Evolutionary conservation across 139 green algal genomes (phyloP).

Genomic region (Coelastrella sp.): DNA sequence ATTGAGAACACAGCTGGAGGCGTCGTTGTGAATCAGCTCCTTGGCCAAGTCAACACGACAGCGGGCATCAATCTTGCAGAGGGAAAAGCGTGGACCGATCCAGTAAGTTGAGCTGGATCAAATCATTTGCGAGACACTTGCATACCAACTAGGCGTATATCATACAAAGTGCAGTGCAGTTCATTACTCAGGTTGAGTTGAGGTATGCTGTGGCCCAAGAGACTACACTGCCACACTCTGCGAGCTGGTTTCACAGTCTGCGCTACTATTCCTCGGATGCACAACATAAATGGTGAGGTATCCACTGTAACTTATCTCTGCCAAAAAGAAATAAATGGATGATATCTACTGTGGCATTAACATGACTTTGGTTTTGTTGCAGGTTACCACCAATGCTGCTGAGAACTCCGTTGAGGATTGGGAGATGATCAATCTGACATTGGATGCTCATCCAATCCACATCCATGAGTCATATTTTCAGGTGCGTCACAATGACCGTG

Average conservation of each 20-base stretch:
- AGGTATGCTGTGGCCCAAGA: too few relatives aligned
- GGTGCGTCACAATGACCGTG: neutral
- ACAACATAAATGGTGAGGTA: too few relatives aligned
- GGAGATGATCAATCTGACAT: conserved; percentile 8
- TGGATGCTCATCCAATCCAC: conserved; percentile 10
- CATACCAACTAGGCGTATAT: too few relatives aligned
- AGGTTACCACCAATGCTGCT: neutral
- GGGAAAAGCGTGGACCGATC: neutral
- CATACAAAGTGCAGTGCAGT: too few relatives aligned
- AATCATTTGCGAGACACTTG: too few relatives aligned
- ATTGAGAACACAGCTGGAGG: neutral
- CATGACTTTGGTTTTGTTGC: neutral
- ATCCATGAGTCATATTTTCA: neutral
- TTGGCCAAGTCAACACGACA: neutral
- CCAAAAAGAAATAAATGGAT: too few relatives aligned
- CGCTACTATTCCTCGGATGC: too few relatives aligned
- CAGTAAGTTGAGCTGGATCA: too few relatives aligned
- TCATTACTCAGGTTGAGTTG: too few relatives aligned
- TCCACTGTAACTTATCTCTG: too few relatives aligned
- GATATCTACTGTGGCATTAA: neutral
- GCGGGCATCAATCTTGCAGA: neutral
- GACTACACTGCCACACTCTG: too few relatives aligned
- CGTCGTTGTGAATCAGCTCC: neutral
- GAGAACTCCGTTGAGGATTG: neutral
- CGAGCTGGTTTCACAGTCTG: too few relatives aligned